Evolutionary conservation across 768 basidiomycete species (phyloP).

Genomic region (Kwoniella dejecticola): DNA sequence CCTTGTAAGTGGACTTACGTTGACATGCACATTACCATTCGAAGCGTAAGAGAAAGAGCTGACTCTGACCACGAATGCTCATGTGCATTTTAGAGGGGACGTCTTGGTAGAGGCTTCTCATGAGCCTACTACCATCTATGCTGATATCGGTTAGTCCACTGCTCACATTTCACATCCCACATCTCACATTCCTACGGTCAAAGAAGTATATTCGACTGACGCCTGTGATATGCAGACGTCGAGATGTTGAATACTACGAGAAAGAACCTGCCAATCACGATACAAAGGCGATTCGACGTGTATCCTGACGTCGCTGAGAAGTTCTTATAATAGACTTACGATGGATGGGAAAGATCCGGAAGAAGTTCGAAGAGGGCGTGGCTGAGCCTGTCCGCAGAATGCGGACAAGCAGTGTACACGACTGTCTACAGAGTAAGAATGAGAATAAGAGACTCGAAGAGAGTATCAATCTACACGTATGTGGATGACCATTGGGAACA

Average conservation of each 20-base stretch:
- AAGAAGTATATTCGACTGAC: too few relatives aligned
- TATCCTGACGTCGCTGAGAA: constrained; percentile 67
- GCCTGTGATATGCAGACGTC: constrained; percentile 65
- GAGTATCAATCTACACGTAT: too few relatives aligned
- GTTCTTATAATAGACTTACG: constrained; percentile 7
- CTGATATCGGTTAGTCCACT: constrained; percentile 71
- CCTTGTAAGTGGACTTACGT: constrained; percentile 64
- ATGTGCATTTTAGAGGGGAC: constrained; percentile 64
- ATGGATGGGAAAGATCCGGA: too few relatives aligned
- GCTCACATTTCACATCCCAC: not conserved
- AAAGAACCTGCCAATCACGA: constrained; percentile 85
- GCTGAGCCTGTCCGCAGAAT: too few relatives aligned
- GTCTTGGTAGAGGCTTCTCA: constrained; percentile 74
- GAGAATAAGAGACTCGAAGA: too few relatives aligned
- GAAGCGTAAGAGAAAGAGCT: not conserved
- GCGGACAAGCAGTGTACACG: too few relatives aligned
- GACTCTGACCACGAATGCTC: not conserved
- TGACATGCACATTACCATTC: not conserved
- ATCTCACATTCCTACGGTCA: too few relatives aligned
- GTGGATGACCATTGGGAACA: too few relatives aligned
- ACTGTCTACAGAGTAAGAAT: too few relatives aligned
- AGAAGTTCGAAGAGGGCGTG: too few relatives aligned
- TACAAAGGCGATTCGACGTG: constrained; percentile 87
- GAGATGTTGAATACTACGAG: constrained; percentile 67
- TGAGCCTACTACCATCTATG: constrained; percentile 74